phyloP scores from a whole-genome alignment of 2,329 filamentous ascomycete species.

The Tolypocladium ophioglossoides region DNA sequence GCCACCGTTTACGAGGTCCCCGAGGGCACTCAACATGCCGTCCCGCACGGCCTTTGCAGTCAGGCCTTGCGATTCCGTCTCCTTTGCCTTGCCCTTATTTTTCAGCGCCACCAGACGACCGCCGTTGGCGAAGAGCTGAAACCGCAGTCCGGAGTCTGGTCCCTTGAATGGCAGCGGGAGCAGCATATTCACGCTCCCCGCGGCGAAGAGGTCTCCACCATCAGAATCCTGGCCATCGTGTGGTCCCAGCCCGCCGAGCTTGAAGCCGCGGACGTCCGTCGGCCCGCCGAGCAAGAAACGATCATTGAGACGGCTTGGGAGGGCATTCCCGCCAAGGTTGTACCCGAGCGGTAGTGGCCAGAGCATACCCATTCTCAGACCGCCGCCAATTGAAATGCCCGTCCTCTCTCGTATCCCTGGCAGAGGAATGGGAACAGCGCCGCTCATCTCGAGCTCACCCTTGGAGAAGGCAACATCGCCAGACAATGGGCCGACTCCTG shows the following conservation, averaged over 20 bases:
- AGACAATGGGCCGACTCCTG: slow-evolving; percentile 70
- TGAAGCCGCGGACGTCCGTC: slow-evolving; percentile 89
- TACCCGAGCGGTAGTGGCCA: slow-evolving; percentile 66
- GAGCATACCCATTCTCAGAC: slow-evolving; percentile 70
- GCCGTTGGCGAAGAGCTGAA: slow-evolving; percentile 87
- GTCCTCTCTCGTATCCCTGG: slow-evolving; percentile 58
- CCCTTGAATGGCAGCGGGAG: slow-evolving; percentile 76
- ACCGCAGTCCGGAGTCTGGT: slow-evolving; percentile 69
- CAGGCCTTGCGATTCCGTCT: slow-evolving; percentile 22
- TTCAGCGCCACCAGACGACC: slow-evolving; percentile 73
- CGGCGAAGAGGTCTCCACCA: slow-evolving; percentile 86
- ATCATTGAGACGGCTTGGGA: slow-evolving; percentile 77
- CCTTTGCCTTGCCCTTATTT: slow-evolving; percentile 38
- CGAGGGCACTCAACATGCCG: slow-evolving; percentile 51
- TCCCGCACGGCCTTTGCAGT: slow-evolving; percentile 34
- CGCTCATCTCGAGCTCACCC: slow-evolving; percentile 73
- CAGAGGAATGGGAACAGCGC: slow-evolving; percentile 62
- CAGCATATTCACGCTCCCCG: slow-evolving; percentile 76
- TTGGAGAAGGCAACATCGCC: slow-evolving; percentile 95
- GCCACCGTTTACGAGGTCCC: slow-evolving; percentile 60
- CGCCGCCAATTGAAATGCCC: slow-evolving; percentile 73
- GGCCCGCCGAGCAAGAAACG: slow-evolving; percentile 92
- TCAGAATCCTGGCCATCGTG: slow-evolving; percentile 77
- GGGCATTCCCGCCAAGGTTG: slow-evolving; percentile 36
- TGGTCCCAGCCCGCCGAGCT: slow-evolving; percentile 78